Evolutionary conservation across 371 early-diverging fungal species (phyloP), one percentile per base, ranked within the genome.

Genomic region (Mucor circinelloides): DNA sequence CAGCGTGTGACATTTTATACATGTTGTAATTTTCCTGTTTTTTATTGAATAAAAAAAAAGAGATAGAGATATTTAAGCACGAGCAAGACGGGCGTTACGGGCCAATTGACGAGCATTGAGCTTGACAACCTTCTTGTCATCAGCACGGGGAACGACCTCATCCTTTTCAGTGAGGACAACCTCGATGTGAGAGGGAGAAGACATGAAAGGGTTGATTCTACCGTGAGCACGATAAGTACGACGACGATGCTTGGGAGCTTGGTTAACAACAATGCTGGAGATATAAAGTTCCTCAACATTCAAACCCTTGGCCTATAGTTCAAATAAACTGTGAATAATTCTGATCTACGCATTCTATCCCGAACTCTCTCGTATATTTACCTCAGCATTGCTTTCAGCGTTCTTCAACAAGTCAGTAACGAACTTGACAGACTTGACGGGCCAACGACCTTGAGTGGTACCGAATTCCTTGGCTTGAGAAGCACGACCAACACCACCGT

Each of bases 141-240:
- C 76, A 78, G 86, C 87, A 70, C 84, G 87, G 80, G 89, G 87
- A 74, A 92, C 91, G 58, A 85, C 89, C 85, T 90, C 88, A 72
- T 86, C 89, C 81, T 89, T 91, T 88, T 95, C 95, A 67, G 90
- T 84, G 73, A 93, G 87, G 69, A 93, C 91, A 69, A 99, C 82
- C 88, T 98, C 97, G 75, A 99, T 91, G 89, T 99, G 99, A 91
- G 94, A 97, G 44, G 99, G 99, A 85, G 89, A 90, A 79, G 89
- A 89, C 94, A 96, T 94, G 93, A 95, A 99, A 68, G 98, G 81
- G 87, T 90, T 89, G 76, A 74, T 74, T 66, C 99, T 92, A 87
- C 99, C 99, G 90, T 98, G 98, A 73, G 99, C 99, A 87, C 99
- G 93, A 92, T 94, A 97, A 56, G 95, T 96, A 83, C 99, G 90